Base-by-base conservation (phyloP, 768 basidiomycete species). In the Floccularia luteovirens region DNA sequence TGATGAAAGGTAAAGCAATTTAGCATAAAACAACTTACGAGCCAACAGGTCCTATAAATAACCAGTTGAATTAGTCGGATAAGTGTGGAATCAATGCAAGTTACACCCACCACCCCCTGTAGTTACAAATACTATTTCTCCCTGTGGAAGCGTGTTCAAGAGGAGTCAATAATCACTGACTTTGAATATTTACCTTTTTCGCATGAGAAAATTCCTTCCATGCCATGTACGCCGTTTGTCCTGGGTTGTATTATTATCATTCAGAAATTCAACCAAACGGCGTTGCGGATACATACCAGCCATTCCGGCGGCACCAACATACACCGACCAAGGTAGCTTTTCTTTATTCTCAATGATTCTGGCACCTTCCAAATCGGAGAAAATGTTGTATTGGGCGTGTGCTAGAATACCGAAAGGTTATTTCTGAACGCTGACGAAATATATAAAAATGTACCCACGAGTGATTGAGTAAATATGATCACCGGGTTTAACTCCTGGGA, bases 241-340 rank as follows among this genome's bases (percentile, higher is more conserved):
- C 66, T 66, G 36, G 6, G 25, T 5, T 19, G 8, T 14, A 11
- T 24, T n/a, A 10, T 20, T 5, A 14, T 40, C 5, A 22, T n/a
- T n/a, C n/a, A n/a, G n/a, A n/a, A 8, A 13, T 6, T 25, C 1
- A 42, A 20, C 5, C 1, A 19, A 24, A 12, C 16, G 7, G 8
- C 7, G 1, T 10, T 13, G 13, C 25, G 8, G 6, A 33, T 2
- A 57, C 67, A 36, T 54, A 70, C 70, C 64, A 57, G 74, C 66
- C 72, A 77, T 77, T 10, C 78, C 77, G 6, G 64, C 59, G 1
- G 69, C 66, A 12, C 78, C 75, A 21, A 75, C 50, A 46, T 67
- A 75, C 0, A 57, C 57, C 0, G 65, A 61, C 72, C 70, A 76
- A 0, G 75, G 73, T 3, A 78, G 51, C 4, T 63, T 60, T 23